phyloP scores from a whole-genome alignment of 2,329 filamentous ascomycete genomes.

The Pseudogymnoascus sp. region DNA sequence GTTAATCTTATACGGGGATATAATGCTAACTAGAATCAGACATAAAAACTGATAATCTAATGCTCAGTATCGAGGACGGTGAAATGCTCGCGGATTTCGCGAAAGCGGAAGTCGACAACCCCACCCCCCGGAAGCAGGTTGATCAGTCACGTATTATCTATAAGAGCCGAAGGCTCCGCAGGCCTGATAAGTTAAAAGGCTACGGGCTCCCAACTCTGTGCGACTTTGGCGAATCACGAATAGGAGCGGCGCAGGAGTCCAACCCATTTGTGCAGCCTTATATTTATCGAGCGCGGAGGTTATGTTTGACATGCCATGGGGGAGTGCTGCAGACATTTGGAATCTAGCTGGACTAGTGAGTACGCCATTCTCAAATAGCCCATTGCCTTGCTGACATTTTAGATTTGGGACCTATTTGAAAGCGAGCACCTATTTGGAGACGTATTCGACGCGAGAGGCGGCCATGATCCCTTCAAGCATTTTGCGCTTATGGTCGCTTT shows the following conservation, averaged over 20 bases:
- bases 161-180: constrained; percentile 18
- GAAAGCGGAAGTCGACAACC: constrained; percentile 23
- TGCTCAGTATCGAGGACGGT: constrained; percentile 25
- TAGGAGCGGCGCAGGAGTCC: constrained; percentile 16
- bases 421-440: constrained; percentile 12
- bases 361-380: neutral
- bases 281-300: constrained; percentile 21
- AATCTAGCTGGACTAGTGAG: constrained; percentile 22
- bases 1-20: neutral
- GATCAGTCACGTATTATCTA: constrained; percentile 26
- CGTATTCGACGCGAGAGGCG: constrained; percentile 2
- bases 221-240: constrained; percentile 24
- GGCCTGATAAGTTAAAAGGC: constrained; percentile 22
- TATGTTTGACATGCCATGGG: constrained; percentile 17
- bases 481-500: constrained; percentile 35
- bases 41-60: constrained; percentile 27
- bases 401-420: constrained; percentile 14
- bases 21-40: constrained; percentile 19
- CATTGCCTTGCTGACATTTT: neutral
- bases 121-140: constrained; percentile 24
- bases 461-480: constrained; percentile 30
- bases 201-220: constrained; percentile 24
- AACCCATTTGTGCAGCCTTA: constrained; percentile 18
- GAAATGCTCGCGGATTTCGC: constrained; percentile 19
- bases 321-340: constrained; percentile 23